Base-by-base conservation (phyloP, 306 rosid genomes). In the Ceratonia siliqua region DNA sequence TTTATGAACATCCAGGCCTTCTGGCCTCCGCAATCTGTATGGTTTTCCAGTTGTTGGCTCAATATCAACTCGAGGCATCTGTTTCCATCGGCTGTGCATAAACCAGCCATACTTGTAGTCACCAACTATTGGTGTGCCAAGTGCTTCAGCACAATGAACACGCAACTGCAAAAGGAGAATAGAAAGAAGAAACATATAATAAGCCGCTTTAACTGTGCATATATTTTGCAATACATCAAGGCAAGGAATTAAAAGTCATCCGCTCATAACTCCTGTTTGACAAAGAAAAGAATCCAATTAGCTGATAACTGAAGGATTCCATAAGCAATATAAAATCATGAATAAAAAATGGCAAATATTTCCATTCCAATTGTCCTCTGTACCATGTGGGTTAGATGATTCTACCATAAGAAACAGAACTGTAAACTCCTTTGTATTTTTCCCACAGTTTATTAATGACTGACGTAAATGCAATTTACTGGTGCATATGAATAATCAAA, bases 111-210 rank as follows among this genome's bases (percentile, higher is more conserved):
- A 94, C 84, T 88, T 91, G 46, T 90, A 94, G 79, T 94, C 98
- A 3, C 98, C 98, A 68, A 94, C 96, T 35, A 94, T 94, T 6
- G 98, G 97, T 0, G 97, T 91, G 63, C 98, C 97, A 30, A 94
- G 93, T 64, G 98, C 98, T 88, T 94, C 97, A 30, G 98, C 97
- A 49, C 98, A 94, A 82, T 94, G 98, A 48, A 94, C 97, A 18
- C 97, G 91, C 67, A 94, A 85, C 98, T 94, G 84, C 38, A 81
- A 62, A 78, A 73, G 27, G 3, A 58, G 43, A 21, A 71, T 3
- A 13, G 22, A 62, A 64, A 78, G 50, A 27, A 13, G 7, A 59
- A 11, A n/a, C 7, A 10, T 6, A 11, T 55, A 56, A 65, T 12
- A 69, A 25, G 39, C 61, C 68, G 41, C 58, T 67, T 42, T 36